Base-by-base conservation (phyloP, 139 green algal species). In the Tetradesmus lagerheimii region DNA sequence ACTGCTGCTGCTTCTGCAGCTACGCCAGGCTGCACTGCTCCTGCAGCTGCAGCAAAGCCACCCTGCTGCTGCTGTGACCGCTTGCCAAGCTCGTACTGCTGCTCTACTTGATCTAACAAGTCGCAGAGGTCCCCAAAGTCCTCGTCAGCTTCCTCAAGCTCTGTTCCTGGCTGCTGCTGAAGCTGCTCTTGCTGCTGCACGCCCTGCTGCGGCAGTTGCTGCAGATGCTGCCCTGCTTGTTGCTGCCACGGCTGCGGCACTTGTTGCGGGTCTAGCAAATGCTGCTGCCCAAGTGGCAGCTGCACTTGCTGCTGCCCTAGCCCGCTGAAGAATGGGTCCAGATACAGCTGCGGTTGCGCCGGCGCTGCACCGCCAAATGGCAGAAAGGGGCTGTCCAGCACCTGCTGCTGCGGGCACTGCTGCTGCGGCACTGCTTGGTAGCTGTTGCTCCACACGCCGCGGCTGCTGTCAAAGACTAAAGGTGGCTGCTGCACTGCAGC, bases 101-200 rank as follows among this genome's bases (percentile, higher is more conserved):
- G 77, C 41, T 85, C 79, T 67, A 34, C 45, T 66, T 85, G 39
- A 71, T 29, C 79, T n/a, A 45, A 31, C 2, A 85, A 9, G 71
- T 79, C 71, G 29, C 71, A 79, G 18, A 79, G 71, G 71, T 71
- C 57, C 57, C 71, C 71, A 79, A 39, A 41, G 41, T 79, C 76
- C 37, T 53, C 35, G 35, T 85, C 50, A 12, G 45, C n/a, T 66
- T 43, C 37, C 39, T 43, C 4, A 9, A 88, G 31, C 2, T 16
- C 45, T 37, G 37, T 12, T n/a, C n/a, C n/a, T n/a, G n/a, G n/a
- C 31, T 39, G n/a, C 67, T 78, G 67, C 67, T 78, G 67, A 14
- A 20, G n/a, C 29, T 78, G 67, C 67, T 34, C 23, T 31, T n/a
- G 4, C 57, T 71, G 57, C 57, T 71, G 57, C 6, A 1, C 47